Conservation (phyloP, 2,329 filamentous ascomycete species). For the Aspergillus sp. region DNA sequence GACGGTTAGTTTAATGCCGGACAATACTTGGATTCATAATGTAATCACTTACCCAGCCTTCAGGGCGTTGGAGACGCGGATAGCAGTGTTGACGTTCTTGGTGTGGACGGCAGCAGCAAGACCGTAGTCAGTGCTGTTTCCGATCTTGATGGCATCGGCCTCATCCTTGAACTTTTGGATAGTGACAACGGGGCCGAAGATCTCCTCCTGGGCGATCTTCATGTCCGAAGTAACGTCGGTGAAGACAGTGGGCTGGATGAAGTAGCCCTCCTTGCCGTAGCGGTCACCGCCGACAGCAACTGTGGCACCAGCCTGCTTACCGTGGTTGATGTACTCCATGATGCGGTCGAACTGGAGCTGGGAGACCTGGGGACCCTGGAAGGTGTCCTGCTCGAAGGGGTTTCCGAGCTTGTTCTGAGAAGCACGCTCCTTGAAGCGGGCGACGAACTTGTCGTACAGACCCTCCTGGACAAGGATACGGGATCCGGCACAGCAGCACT, state of each 20-base stretch:
- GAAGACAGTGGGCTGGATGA: conserved; percentile 83
- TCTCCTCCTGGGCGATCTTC: conserved; percentile 74
- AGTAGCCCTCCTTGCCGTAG: conserved; percentile 76
- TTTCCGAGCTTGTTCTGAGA: conserved; percentile 73
- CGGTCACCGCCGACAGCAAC: conserved; percentile 67
- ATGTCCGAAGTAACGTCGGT: conserved; percentile 70
- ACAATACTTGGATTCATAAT: conserved; percentile 30
- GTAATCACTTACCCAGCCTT: conserved; percentile 62
- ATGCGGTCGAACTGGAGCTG: conserved; percentile 83
- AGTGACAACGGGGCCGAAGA: conserved; percentile 76
- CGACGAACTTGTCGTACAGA: conserved; percentile 56
- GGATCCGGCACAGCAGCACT: conserved; percentile 28
- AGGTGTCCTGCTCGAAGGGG: conserved; percentile 73
- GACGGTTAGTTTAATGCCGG: background rate
- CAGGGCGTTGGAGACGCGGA: conserved; percentile 70
- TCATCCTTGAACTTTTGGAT: conserved; percentile 74
- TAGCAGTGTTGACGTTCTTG: conserved; percentile 73
- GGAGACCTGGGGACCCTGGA: conserved; percentile 83
- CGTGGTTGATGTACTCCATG: conserved; percentile 68
- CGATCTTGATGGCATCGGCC: conserved; percentile 66
- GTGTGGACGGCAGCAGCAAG: conserved; percentile 78
- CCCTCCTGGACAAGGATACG: conserved; percentile 26
- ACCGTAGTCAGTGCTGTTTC: conserved; percentile 72
- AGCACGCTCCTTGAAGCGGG: conserved; percentile 74
- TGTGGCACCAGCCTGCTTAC: conserved; percentile 63